Conservation (phyloP, 2,329 filamentous ascomycete species). For the Coccinonectria pachysandricola region DNA sequence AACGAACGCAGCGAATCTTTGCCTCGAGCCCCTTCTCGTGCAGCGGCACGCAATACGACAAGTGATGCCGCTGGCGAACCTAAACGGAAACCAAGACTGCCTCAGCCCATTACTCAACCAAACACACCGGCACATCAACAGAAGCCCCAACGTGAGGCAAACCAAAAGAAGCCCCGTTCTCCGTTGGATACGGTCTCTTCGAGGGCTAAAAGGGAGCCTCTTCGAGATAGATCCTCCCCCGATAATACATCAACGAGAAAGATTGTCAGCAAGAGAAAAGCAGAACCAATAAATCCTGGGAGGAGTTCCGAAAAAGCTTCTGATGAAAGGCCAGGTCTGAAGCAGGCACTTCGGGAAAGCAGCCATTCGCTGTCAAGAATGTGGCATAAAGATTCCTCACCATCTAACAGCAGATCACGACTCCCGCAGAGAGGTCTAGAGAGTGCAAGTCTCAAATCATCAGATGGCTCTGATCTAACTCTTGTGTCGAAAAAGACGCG, state of each 20-base stretch:
- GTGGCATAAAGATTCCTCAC: conserved; percentile 36
- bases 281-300: no score
- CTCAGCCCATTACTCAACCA: conserved; percentile 6
- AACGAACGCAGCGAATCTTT: no score
- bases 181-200: conserved; percentile 7
- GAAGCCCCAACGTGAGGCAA: conserved; percentile 11
- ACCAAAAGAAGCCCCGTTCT: conserved; percentile 14
- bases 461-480: no score
- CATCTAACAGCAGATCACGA: conserved; percentile 15
- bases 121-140: conserved; percentile 5
- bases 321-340: conserved; percentile 31
- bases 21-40: no score
- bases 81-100: conserved; percentile 5
- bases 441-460: no score
- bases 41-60: not conserved
- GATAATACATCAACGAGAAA: no score
- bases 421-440: conserved; percentile 16
- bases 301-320: no score
- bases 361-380: conserved; percentile 37
- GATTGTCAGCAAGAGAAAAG: conserved; percentile 14
- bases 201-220: conserved; percentile 22
- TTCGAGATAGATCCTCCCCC: conserved; percentile 8
- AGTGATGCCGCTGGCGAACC: not conserved
- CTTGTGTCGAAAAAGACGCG: no score
- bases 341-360: conserved; percentile 42